Evolutionary conservation across 1,139 yeast genomes (phyloP).

Genomic region (Yamadazyma blattariae): DNA sequence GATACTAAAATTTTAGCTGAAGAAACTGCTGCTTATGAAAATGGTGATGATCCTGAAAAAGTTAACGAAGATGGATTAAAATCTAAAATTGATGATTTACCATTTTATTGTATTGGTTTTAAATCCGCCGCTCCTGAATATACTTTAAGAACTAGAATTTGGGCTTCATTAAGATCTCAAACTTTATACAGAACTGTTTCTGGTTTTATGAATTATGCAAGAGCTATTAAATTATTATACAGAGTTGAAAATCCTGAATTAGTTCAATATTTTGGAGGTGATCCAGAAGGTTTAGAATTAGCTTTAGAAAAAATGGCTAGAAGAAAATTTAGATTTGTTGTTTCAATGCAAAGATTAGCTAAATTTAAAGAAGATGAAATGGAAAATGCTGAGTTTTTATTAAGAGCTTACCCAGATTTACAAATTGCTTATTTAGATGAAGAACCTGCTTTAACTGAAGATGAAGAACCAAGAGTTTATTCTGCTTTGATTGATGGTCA

Average conservation of each 20-base stretch:
- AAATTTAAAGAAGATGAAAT: slow-evolving; percentile 96
- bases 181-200: slow-evolving; percentile 97
- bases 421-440: slow-evolving; percentile 98
- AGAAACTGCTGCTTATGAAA: slow-evolving; percentile 87
- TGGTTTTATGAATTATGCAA: slow-evolving; percentile 98
- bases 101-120: slow-evolving; percentile 98
- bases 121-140: slow-evolving; percentile 99
- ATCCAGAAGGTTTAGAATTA: slow-evolving; percentile 91
- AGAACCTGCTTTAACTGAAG: slow-evolving; percentile 84
- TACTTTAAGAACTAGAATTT: slow-evolving; percentile 95
- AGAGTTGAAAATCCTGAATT: slow-evolving; percentile 99
- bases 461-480: slow-evolving; percentile 96
- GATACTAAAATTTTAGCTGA: slow-evolving; percentile 98
- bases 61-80: slow-evolving; percentile 67
- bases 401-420: slow-evolving; percentile 97
- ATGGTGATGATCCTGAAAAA: slow-evolving; percentile 64
- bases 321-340: slow-evolving; percentile 95
- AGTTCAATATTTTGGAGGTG: slow-evolving; percentile 97
- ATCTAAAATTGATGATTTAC: slow-evolving; percentile 92
- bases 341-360: slow-evolving; percentile 97
- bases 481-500: slow-evolving; percentile 98
- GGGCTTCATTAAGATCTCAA: slow-evolving; percentile 99
- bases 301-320: slow-evolving; percentile 99
- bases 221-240: slow-evolving; percentile 94
- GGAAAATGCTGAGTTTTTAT: slow-evolving; percentile 96